These are phyloP conservation scores for Cladosporium sp. DNA, from an alignment of 2,329 filamentous ascomycete genomes.

Conservation along the genomic window DNA sequence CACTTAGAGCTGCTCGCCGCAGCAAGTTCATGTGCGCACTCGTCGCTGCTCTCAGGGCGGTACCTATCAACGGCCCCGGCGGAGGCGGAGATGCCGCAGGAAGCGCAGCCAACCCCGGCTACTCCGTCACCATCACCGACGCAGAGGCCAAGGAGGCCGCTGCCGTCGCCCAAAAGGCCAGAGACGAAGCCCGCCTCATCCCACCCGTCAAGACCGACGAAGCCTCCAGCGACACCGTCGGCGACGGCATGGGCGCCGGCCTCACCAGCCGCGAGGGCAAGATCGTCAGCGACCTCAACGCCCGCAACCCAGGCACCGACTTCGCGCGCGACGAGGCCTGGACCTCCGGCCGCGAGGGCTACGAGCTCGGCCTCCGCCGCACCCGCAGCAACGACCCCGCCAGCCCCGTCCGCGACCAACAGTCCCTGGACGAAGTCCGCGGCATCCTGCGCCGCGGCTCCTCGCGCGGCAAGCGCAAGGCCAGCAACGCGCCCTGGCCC, in stretches of 20 bases:
- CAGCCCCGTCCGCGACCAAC: constrained; percentile 37
- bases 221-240: constrained; percentile 12
- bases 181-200: constrained; percentile 52
- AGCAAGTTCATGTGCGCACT: constrained; percentile 98
- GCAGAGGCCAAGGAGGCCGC: constrained; percentile 55
- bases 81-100: constrained; percentile 60
- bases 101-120: constrained; percentile 64
- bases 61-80: constrained; percentile 78
- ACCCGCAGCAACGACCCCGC: constrained; percentile 21
- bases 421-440: constrained; percentile 42
- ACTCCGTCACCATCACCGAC: constrained; percentile 71
- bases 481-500: constrained; percentile 18
- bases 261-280: constrained; percentile 21
- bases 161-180: constrained; percentile 50
- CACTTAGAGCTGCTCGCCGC: constrained; percentile 69
- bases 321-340: constrained; percentile 41
- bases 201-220: constrained; percentile 38
- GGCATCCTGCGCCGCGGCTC: constrained; percentile 39
- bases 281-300: constrained; percentile 41
- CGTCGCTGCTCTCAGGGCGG: constrained; percentile 73
- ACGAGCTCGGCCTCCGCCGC: constrained; percentile 25
- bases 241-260: constrained; percentile 16
- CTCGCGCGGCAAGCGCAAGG: constrained; percentile 38
- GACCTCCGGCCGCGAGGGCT: constrained; percentile 32
- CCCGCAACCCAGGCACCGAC: constrained; percentile 38